Evolutionary conservation across 176 grass and related monocot species (phyloP).

Genomic region (Phyllostachys edulis): DNA sequence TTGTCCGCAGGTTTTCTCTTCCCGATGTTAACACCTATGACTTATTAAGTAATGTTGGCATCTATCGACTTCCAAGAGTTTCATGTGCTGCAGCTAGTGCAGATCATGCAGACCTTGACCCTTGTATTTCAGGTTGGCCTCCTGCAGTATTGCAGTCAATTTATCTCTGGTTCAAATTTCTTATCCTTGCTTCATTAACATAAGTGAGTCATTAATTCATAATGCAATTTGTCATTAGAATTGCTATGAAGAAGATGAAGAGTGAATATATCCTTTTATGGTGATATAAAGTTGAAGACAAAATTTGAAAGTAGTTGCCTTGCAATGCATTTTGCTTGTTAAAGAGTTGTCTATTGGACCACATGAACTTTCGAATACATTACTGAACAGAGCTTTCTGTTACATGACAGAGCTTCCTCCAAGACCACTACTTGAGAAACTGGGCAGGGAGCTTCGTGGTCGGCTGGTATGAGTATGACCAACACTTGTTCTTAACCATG

Average conservation of each 20-base stretch:
- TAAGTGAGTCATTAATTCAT: neutral
- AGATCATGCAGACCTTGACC: conserved; percentile 81
- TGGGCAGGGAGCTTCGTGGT: conserved; percentile 65
- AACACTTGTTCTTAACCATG: neutral
- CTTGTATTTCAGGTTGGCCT: conserved; percentile 65
- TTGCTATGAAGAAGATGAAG: neutral
- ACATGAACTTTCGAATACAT: neutral
- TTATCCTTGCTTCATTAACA: conserved; percentile 14
- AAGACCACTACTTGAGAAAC: conserved; percentile 69
- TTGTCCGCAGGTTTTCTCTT: conserved; percentile 82
- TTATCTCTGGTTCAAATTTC: neutral
- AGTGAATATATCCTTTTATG: neutral
- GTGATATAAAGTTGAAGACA: neutral
- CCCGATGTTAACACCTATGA: conserved; percentile 72
- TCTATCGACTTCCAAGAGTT: conserved; percentile 89
- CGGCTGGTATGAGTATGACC: conserved; percentile 65
- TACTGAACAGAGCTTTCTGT: conserved; percentile 23
- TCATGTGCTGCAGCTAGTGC: conserved; percentile 82
- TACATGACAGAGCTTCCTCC: conserved; percentile 61
- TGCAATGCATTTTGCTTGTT: conserved; percentile 16
- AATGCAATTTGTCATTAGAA: neutral
- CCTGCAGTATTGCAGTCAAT: conserved; percentile 23
- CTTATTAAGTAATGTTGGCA: conserved; percentile 59
- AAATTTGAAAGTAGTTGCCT: neutral
- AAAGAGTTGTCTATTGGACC: neutral